Evolutionary conservation across 495 filamentous ascomycete species (phyloP).

Genomic region (Lasiosphaeria hispida): DNA sequence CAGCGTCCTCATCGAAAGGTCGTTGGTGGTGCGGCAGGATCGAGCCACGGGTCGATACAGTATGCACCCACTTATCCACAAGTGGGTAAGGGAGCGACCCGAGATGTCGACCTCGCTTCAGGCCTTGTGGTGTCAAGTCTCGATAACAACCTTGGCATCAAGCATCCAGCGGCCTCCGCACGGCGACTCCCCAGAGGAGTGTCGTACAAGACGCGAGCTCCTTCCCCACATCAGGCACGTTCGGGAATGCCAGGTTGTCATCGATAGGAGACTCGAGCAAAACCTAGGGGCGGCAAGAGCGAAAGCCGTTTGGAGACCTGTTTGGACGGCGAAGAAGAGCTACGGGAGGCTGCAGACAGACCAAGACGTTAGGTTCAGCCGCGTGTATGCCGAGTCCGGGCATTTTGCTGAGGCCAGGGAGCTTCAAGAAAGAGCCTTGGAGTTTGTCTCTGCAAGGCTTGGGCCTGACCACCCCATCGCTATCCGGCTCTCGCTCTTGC

Average conservation of each 20-base stretch:
- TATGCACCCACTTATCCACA: slow-evolving; percentile 13
- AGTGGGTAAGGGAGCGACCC: slow-evolving; percentile 9
- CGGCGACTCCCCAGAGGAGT: background rate
- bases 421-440: background rate
- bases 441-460: background rate
- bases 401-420: background rate
- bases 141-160: background rate
- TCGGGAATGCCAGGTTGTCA: background rate
- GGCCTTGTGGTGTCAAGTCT: slow-evolving; percentile 9
- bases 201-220: background rate
- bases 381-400: slow-evolving; percentile 8
- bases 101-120: slow-evolving; percentile 10
- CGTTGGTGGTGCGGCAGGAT: slow-evolving; percentile 3
- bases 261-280: background rate
- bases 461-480: slow-evolving; percentile 2
- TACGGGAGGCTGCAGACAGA: slow-evolving; percentile 3
- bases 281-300: background rate
- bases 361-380: slow-evolving; percentile 8
- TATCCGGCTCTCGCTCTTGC: background rate
- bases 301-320: background rate
- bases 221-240: slow-evolving; percentile 10
- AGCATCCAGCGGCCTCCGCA: slow-evolving; percentile 3
- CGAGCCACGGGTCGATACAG: background rate
- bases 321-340: slow-evolving; percentile 2
- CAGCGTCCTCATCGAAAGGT: background rate